Percentiles rank a stretch among this genome's conserved stretches.
Conservation (phyloP, 805 yeast genomes). For the Zygosaccharomyces gambellarensis region DNA sequence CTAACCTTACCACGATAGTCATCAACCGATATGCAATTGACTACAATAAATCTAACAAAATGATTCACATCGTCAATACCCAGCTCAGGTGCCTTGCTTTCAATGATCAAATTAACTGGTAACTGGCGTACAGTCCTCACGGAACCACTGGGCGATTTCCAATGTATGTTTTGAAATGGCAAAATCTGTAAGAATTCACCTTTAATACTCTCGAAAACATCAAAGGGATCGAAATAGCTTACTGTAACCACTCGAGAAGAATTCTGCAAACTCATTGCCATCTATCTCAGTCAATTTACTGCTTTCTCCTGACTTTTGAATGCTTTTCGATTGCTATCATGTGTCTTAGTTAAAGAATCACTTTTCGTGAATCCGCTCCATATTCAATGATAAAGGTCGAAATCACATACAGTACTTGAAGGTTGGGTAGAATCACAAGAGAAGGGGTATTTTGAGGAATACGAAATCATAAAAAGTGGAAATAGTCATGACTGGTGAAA, state of each 20-base stretch:
- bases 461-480: not conserved
- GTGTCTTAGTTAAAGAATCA: conserved; percentile 3
- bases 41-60: conserved; percentile 62
- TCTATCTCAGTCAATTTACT: not conserved
- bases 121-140: conserved; percentile 24
- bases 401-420: not conserved
- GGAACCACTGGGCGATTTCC: conserved; percentile 28
- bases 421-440: not conserved
- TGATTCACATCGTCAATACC: conserved; percentile 32
- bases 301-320: not conserved
- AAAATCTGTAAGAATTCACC: conserved; percentile 28
- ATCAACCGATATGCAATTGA: conserved; percentile 63
- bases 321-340: conserved; percentile 1
- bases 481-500: not conserved
- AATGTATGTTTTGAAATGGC: conserved; percentile 32
- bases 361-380: conserved; percentile 2
- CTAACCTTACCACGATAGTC: conserved; percentile 74
- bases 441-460: not conserved
- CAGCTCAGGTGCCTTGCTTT: conserved; percentile 9
- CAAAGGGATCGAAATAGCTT: conserved; percentile 37
- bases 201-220: conserved; percentile 28
- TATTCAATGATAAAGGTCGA: not conserved
- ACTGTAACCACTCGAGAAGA: conserved; percentile 15
- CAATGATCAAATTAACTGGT: conserved; percentile 23
- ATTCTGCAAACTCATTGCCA: conserved; percentile 1